phyloP scores from a whole-genome alignment of 176 grass and related monocot genomes.

The Oryza longistaminata region DNA sequence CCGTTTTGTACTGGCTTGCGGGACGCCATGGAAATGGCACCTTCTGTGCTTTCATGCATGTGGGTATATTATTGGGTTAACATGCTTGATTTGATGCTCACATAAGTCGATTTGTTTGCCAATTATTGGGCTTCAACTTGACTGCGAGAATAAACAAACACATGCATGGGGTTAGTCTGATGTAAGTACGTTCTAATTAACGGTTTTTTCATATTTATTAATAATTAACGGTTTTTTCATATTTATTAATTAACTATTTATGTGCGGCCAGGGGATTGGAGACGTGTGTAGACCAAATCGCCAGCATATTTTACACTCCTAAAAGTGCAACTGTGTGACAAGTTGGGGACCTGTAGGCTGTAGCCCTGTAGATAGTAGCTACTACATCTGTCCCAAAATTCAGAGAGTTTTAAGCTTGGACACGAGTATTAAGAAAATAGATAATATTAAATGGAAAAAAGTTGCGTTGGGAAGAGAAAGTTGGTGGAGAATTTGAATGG shows the following conservation, averaged over 20 bases:
- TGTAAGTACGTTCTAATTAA: background rate
- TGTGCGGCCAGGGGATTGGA: background rate
- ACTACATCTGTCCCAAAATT: too few species aligned
- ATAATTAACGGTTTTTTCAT: background rate
- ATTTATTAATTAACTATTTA: background rate
- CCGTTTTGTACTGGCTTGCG: slow-evolving; percentile 27
- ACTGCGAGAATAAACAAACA: background rate
- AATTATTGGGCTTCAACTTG: slow-evolving; percentile 10
- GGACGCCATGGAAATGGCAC: slow-evolving; percentile 30
- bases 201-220: background rate
- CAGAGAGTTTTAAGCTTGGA: too few species aligned
- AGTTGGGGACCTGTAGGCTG: background rate
- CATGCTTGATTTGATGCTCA: background rate
- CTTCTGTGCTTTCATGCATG: slow-evolving; percentile 41
- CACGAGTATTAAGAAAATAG: too few species aligned
- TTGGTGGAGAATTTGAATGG: too few species aligned
- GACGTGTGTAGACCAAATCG: background rate
- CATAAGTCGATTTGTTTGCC: background rate
- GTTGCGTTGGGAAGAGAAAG: too few species aligned
- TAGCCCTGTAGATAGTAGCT: background rate
- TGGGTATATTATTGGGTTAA: slow-evolving; percentile 43
- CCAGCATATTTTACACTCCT: background rate
- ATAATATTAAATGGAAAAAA: too few species aligned
- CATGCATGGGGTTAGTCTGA: background rate
- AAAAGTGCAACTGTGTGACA: background rate